Conservation (phyloP, 2,329 filamentous ascomycete genomes). For the Mariannaea elegans region DNA sequence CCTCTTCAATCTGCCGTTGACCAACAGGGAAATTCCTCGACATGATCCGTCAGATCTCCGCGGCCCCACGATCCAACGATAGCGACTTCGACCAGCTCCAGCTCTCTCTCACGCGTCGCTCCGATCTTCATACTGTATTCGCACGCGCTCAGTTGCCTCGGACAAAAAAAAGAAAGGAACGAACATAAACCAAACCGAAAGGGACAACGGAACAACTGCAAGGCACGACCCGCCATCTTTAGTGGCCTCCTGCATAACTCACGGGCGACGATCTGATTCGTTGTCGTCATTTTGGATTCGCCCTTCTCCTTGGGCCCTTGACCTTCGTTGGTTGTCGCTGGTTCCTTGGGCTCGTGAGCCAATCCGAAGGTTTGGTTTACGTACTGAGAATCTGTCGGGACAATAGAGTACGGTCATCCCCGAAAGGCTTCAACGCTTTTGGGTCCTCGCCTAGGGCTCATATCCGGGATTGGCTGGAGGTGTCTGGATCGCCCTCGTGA, state of each 20-base stretch:
- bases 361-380: slow-evolving; percentile 41
- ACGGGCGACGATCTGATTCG: slow-evolving; percentile 34
- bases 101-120: slow-evolving; percentile 20
- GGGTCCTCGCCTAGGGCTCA: slow-evolving; percentile 29
- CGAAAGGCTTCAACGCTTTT: slow-evolving; percentile 28
- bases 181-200: slow-evolving; percentile 16
- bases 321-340: slow-evolving; percentile 24
- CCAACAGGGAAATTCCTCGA: slow-evolving; percentile 1
- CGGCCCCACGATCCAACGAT: slow-evolving; percentile 27
- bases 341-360: slow-evolving; percentile 27
- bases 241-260: slow-evolving; percentile 28
- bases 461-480: slow-evolving; percentile 33
- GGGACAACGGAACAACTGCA: slow-evolving; percentile 30
- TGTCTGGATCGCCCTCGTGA: slow-evolving; percentile 24
- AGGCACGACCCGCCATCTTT: slow-evolving; percentile 37
- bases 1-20: not conserved
- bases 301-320: not conserved
- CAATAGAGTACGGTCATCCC: slow-evolving; percentile 35
- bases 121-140: not conserved
- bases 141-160: slow-evolving; percentile 24
- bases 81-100: slow-evolving; percentile 29
- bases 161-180: slow-evolving; percentile 3
- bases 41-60: slow-evolving; percentile 28
- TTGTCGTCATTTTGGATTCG: slow-evolving; percentile 7
- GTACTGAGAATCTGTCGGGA: slow-evolving; percentile 35